Evolutionary conservation across 441 rosid genomes (phyloP).

Genomic region (Mallotus japonicus): DNA sequence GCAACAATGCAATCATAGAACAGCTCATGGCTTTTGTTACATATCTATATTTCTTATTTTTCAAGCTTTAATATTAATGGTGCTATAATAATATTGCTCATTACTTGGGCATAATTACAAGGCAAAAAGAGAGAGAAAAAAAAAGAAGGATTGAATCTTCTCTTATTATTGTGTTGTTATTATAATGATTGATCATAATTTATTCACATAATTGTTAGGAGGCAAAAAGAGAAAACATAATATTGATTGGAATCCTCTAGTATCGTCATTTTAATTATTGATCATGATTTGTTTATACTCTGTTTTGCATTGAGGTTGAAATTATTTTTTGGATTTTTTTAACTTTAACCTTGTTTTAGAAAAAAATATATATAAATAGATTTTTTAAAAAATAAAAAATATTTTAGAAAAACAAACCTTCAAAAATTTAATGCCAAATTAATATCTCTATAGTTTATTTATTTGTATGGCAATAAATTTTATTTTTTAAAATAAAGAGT

Average conservation of each 20-base stretch:
- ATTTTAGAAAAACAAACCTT: no score
- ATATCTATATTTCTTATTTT: neutral
- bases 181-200: neutral
- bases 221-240: neutral
- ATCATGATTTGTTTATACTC: neutral
- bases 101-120: neutral
- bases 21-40: neutral
- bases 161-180: neutral
- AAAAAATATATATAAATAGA: no score
- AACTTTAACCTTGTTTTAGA: no score
- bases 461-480: no score
- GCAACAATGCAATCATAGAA: conserved; percentile 7
- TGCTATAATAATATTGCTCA: neutral
- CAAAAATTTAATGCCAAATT: no score
- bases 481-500: no score
- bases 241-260: neutral
- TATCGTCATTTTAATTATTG: neutral
- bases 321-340: no score
- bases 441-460: no score
- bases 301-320: no score
- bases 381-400: no score
- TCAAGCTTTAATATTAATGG: neutral
- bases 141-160: neutral
- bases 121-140: neutral
- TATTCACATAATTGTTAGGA: neutral